Conservation (phyloP, 257 asterid species). For the Solanum acaule region DNA sequence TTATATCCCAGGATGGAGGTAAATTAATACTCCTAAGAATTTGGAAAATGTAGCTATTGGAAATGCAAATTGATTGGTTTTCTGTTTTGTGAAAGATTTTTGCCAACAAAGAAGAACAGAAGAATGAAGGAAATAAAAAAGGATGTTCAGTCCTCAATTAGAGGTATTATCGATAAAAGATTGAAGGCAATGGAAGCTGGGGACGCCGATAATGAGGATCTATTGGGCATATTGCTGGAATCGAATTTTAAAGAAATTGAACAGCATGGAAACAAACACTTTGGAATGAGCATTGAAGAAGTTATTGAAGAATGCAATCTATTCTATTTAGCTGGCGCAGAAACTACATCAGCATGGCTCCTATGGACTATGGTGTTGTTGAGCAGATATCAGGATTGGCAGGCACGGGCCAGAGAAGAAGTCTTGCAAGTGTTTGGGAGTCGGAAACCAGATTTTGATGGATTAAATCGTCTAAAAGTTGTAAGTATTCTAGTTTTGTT, state of each 20-base stretch:
- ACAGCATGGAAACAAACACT: neutral
- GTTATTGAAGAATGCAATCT: conserved; percentile 45
- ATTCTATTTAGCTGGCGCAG: conserved; percentile 44
- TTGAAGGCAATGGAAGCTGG: conserved; percentile 11
- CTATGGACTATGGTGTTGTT: conserved; percentile 46
- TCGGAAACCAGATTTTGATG: conserved; percentile 14
- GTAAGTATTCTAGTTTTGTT: conserved; percentile 10
- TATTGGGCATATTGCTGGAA: conserved; percentile 8
- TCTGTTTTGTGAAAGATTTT: conserved; percentile 6
- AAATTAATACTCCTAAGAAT: neutral
- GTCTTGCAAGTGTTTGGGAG: conserved; percentile 23
- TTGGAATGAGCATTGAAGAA: conserved; percentile 8
- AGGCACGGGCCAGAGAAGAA: conserved; percentile 26
- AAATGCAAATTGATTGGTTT: neutral
- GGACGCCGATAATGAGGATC: neutral
- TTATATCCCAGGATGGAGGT: conserved; percentile 12
- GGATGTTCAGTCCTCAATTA: conserved; percentile 11
- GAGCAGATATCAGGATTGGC: conserved; percentile 20
- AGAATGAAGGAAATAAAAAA: conserved; percentile 4
- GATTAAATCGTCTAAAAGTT: conserved; percentile 17
- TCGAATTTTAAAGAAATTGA: conserved; percentile 5
- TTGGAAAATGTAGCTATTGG: neutral
- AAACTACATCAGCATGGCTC: conserved; percentile 40
- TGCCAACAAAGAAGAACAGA: conserved; percentile 32
- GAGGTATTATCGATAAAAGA: conserved; percentile 21